Evolutionary conservation across 2,329 filamentous ascomycete species (phyloP), one percentile per base, ranked within the genome.

Genomic region (Aspergillus hiratsukae): DNA sequence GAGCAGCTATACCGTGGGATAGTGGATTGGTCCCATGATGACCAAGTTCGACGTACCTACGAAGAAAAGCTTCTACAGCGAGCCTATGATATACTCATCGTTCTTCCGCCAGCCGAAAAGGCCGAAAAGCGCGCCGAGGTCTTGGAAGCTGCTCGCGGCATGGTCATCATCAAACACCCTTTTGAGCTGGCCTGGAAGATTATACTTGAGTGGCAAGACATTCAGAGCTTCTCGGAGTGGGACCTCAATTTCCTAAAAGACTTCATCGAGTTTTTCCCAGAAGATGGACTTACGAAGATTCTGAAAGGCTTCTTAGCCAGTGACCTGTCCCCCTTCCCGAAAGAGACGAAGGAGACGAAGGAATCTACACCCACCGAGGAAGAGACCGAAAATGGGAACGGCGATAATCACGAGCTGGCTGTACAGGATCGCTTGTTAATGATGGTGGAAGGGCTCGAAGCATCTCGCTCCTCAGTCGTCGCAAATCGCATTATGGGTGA

Each of bases 91-190:
- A 83, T 85, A 4, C 81, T 99, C 1, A 73, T 88, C 8, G 86
- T 89, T 28, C 79, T 90, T 17, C 83, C 87, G 2, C 58, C 80
- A 1, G 85, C 87, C 3, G 78, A 86, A 56, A 97, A 97, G 73
- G 69, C 76, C 1, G 74, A 79, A 19, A 91, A 95, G 71, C 83
- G 89, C 27, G 78, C 85, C 37, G 86, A 88, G 61, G 87, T 96
- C 0, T 75, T 88, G 66, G 87, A 88, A 58, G 78, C 94, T 52
- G 91, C 93, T 0, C 85, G 87, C 60, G 94, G 93, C 59, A 96
- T 99, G 89, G 93, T 99, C 58, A 89, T 96, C 58, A 94, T 99
- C 70, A 92, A 93, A 65, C 91, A 97, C 65, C 90, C 91, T 0
- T 96, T 88, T 74, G 85, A 87, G 61, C 80, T 95, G 17, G 94